Evolutionary conservation across 2,329 filamentous ascomycete genomes (phyloP), one percentile per base, ranked within the genome.

Genomic region (Aphanoascus verrucosus): DNA sequence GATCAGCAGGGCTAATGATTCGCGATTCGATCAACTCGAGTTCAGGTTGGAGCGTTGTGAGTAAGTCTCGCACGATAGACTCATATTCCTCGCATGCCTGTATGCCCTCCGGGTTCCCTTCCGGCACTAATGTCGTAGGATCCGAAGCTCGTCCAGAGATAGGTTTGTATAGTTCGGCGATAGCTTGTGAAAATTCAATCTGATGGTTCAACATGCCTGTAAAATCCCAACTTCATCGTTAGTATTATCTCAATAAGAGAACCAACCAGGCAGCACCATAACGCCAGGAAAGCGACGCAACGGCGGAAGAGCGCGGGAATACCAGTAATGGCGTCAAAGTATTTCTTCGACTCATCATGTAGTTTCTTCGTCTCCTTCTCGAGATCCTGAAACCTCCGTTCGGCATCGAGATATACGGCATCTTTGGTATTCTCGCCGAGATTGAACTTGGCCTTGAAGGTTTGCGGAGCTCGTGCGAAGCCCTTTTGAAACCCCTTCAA

Each of bases 41-140:
- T 72, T 98, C 93, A 0, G 93, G 93, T 51, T 84, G 79, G 55
- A 98, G 75, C 2, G 88, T 93, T 54, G 87, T 86, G 66, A 95
- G 88, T 55, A 98, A 76, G 57, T 97, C 91, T 61, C 84, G 83
- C 58, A 97, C 91, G 49, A 97, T 86, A 2, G 77, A 77, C 72
- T 97, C 88, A 72, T 98, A 98, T 71, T 98, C 89, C 67, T 97
- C 91, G 71, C 93, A 98, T 28, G 93, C 93, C 58, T 82, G 79
- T 65, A 98, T 97, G 53, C 93, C 93, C 67, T 94, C 93, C 1
- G 85, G 82, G 66, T 96, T 97, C 53, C 89, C 89, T 70, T 94
- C 85, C 43, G 84, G 76, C 52, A 85, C 79, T 59, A 88, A 79
- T 7, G 86, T 86, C 63, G 90, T 85, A 8, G 93, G 93, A 70